Conservation (phyloP, 306 rosid species). For the Arachis hypogaea region DNA sequence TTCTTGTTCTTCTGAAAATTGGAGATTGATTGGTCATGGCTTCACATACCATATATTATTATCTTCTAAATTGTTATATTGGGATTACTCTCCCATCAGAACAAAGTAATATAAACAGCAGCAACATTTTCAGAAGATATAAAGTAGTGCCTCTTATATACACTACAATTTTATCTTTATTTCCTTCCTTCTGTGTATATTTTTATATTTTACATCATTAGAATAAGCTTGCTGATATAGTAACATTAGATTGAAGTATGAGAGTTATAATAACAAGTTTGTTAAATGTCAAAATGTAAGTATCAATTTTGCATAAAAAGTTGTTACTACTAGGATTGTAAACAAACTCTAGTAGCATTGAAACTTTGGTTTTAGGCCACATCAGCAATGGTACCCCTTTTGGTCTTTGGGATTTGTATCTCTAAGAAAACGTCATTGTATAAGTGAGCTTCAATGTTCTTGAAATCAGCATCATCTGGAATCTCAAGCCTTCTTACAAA, state of each 20-base stretch:
- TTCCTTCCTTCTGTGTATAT: constrained; percentile 13
- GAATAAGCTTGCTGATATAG: constrained; percentile 27
- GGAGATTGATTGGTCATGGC: background rate
- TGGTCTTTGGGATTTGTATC: constrained; percentile 64
- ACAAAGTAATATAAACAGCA: no score
- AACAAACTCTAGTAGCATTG: constrained; percentile 40
- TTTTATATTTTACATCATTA: constrained; percentile 12
- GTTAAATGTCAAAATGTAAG: constrained; percentile 20
- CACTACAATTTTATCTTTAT: constrained; percentile 31
- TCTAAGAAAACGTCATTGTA: constrained; percentile 66
- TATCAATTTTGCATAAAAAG: constrained; percentile 38
- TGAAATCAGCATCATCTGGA: constrained; percentile 90
- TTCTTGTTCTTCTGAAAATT: background rate
- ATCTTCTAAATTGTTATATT: background rate
- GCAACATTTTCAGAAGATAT: background rate
- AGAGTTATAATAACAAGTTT: constrained; percentile 27
- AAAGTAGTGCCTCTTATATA: constrained; percentile 5
- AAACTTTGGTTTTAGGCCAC: constrained; percentile 30
- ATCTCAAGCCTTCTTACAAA: constrained; percentile 91
- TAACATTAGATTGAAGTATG: constrained; percentile 9
- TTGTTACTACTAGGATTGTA: constrained; percentile 39
- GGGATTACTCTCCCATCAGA: constrained; percentile 7
- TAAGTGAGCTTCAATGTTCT: constrained; percentile 59
- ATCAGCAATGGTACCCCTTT: constrained; percentile 45
- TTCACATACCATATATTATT: background rate